Percentiles rank a stretch among this genome's conserved stretches.
Evolutionary conservation across 116 monocot genomes (phyloP).

Genomic region (Papilionanthe hybrid): DNA sequence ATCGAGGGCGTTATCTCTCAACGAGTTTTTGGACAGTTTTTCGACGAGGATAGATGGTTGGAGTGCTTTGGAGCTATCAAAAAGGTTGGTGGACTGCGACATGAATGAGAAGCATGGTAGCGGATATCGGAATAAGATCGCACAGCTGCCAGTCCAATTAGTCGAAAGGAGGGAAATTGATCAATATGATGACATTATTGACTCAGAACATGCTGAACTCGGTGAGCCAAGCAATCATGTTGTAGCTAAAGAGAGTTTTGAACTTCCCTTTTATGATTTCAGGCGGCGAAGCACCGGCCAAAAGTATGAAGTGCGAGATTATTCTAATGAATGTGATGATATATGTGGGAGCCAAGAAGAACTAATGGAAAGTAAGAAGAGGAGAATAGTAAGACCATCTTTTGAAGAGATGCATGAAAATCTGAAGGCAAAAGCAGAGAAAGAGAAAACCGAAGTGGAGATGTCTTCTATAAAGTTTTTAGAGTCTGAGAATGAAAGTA

Average conservation of each 20-base stretch:
- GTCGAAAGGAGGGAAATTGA: neutral
- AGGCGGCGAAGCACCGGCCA: constrained; percentile 25
- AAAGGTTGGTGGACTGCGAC: neutral
- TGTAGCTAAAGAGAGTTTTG: constrained; percentile 4
- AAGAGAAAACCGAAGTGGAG: neutral
- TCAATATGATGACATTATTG: neutral
- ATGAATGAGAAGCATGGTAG: neutral
- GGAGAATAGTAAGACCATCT: constrained; percentile 41
- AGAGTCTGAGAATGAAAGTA: neutral
- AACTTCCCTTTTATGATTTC: constrained; percentile 26
- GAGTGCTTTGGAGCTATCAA: neutral
- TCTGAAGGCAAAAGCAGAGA: neutral
- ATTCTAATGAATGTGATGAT: neutral
- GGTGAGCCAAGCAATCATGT: neutral
- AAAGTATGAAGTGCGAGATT: constrained; percentile 10
- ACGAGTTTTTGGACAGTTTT: constrained; percentile 14
- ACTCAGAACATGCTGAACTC: neutral
- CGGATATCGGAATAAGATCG: neutral
- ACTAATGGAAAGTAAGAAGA: constrained; percentile 16
- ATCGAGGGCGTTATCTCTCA: neutral
- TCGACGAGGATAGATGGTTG: constrained; percentile 15
- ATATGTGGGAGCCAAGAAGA: too few species aligned
- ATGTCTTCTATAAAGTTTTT: neutral
- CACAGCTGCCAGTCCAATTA: constrained; percentile 1
- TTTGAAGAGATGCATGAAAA: constrained; percentile 7